Percentiles rank a stretch among this genome's conserved stretches.
phyloP scores from a whole-genome alignment of 1,284 basidiomycete species.

The Irpex sp. region DNA sequence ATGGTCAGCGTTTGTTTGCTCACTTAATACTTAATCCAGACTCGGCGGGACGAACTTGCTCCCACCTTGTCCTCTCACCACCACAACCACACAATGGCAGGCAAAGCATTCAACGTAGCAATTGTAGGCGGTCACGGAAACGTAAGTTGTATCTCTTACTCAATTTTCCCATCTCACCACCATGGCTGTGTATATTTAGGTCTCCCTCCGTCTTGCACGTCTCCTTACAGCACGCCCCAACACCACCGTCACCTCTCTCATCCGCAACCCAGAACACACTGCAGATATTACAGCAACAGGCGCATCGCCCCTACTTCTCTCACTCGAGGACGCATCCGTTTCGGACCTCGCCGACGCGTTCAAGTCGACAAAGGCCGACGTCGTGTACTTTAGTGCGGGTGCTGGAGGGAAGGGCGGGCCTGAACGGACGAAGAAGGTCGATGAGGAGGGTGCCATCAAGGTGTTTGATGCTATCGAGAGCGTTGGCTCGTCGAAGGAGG shows the following conservation, averaged over 20 bases:
- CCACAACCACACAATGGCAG: not conserved
- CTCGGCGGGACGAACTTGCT: too few species aligned
- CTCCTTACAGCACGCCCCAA: constrained; percentile 35
- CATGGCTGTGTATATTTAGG: too few species aligned
- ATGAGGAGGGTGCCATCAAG: constrained; percentile 70
- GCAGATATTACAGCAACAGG: constrained; percentile 39
- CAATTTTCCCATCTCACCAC: too few species aligned
- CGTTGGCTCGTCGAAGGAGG: constrained; percentile 29
- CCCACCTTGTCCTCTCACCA: not conserved
- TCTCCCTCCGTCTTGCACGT: constrained; percentile 54
- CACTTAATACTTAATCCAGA: too few species aligned
- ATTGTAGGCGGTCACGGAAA: constrained; percentile 55
- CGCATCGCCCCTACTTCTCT: constrained; percentile 54
- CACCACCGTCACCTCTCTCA: constrained; percentile 52
- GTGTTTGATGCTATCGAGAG: constrained; percentile 69
- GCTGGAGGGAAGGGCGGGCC: constrained; percentile 66
- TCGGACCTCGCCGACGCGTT: constrained; percentile 49
- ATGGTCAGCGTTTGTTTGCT: not conserved
- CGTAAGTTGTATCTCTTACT: constrained; percentile 21
- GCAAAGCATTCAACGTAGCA: constrained; percentile 21
- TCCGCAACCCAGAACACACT: constrained; percentile 46
- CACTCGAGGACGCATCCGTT: constrained; percentile 53
- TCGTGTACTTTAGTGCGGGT: constrained; percentile 67
- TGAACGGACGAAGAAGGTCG: constrained; percentile 65
- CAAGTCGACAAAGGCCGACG: constrained; percentile 33